Evolutionary conservation across 768 basidiomycete species (phyloP), one percentile per base, ranked within the genome.

Genomic region (Pleurotus platypus): DNA sequence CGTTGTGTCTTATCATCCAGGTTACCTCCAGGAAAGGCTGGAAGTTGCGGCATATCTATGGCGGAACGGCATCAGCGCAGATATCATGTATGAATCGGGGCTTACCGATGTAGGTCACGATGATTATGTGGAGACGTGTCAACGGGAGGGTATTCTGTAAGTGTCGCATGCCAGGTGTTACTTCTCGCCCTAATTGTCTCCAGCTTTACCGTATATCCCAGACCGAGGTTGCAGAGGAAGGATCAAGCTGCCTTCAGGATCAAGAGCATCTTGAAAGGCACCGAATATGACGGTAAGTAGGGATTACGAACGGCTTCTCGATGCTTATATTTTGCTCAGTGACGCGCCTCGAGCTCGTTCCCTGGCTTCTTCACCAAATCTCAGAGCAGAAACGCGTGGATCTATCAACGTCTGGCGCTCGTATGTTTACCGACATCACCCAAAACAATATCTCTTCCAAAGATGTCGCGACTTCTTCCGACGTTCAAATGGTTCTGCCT

Each of bases 11-110:
- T 90, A 86, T 58, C 85, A 89, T 59, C 75, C 83, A 6, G 91
- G 92, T 8, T 79, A 85, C 64, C 72, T 94, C 37, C 82, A 85
- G 60, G 92, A 92, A 51, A 79, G 92, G 43, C 77, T 94, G 15
- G 89, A 93, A 62, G 80, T 92, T 1, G 88, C 84, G 11, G 75
- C 89, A 0, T 80, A 86, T 49, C 72, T 94, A 35, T 94, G 92
- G 92, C 79, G 84, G 63, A 78, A 92, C 63, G 84, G 83, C 50
- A 92, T 93, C 66, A 92, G 90, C 61, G 87, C 90, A 0, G 92
- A 94, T 69, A 73, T 94, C 55, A 91, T 93, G 88, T 94, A 94
- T 63, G 92, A 94, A 59, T 79, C 82, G 2, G 87, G 83, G 11
- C 66, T 92, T 40, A 74, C 76, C 4, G 85, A 86, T 55, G 67